Conservation (phyloP, 1,284 basidiomycete genomes). For the Boletellus sp. region DNA sequence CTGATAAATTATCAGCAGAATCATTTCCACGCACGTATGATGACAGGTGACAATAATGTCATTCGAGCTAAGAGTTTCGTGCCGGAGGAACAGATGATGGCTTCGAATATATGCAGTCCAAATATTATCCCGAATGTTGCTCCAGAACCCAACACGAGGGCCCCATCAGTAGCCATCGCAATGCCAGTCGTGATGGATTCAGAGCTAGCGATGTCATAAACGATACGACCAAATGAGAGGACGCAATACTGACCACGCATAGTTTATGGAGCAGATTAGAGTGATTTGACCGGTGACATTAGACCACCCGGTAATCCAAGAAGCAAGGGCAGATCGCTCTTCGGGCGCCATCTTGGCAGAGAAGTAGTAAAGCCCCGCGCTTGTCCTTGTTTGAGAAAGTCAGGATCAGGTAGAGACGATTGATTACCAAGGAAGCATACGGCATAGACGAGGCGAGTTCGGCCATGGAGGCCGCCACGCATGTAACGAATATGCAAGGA, state of each 20-base stretch:
- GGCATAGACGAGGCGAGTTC: constrained; percentile 73
- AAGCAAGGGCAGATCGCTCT: constrained; percentile 53
- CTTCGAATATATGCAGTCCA: constrained; percentile 56
- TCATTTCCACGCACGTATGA: constrained; percentile 47
- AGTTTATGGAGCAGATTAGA: constrained; percentile 68
- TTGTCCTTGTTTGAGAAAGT: constrained; percentile 41
- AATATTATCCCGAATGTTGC: constrained; percentile 62
- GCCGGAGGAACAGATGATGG: constrained; percentile 64
- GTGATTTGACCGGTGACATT: constrained; percentile 55
- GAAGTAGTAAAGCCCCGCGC: constrained; percentile 69
- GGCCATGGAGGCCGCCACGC: constrained; percentile 61
- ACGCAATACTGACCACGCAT: constrained; percentile 46
- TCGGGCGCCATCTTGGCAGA: constrained; percentile 62
- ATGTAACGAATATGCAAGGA: constrained; percentile 60
- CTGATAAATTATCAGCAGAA: neutral
- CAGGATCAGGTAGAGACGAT: neutral
- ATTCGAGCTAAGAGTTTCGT: constrained; percentile 60
- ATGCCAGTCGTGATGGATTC: constrained; percentile 70
- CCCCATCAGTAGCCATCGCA: constrained; percentile 53
- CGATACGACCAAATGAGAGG: neutral
- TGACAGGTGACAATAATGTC: constrained; percentile 58
- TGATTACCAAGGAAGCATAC: constrained; percentile 37
- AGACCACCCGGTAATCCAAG: constrained; percentile 66
- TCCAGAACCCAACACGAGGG: constrained; percentile 45
- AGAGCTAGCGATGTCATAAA: constrained; percentile 34